phyloP scores from a whole-genome alignment of 208 protist species.

The Wallacemonas sp. region DNA sequence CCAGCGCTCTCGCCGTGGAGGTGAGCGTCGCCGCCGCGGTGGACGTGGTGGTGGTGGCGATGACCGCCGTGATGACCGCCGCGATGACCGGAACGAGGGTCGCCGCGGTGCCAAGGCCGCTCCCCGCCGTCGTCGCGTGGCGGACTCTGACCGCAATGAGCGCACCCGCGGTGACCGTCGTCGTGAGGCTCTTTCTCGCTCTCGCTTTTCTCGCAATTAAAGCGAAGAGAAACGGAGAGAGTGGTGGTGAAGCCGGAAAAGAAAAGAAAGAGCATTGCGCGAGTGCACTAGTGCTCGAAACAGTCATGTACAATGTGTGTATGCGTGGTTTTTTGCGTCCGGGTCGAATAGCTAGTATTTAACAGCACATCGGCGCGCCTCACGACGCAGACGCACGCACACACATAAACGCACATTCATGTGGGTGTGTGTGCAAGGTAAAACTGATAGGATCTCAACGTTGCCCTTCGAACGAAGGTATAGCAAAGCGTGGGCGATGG shows the following conservation, averaged over 20 bases:
- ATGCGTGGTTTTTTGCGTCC: too few species aligned
- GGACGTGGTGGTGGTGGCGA: conserved; percentile 21
- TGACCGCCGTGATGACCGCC: conserved; percentile 10
- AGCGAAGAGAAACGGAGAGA: conserved; percentile 1
- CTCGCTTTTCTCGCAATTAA: conserved; percentile 61
- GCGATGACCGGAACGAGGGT: conserved; percentile 27
- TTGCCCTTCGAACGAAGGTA: neutral
- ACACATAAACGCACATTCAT: too few species aligned
- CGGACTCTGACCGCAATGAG: conserved; percentile 68
- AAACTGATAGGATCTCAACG: too few species aligned
- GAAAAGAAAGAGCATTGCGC: conserved; percentile 15
- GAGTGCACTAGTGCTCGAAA: too few species aligned
- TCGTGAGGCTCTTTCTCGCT: conserved; percentile 48
- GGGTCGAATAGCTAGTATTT: too few species aligned
- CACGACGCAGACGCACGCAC: too few species aligned
- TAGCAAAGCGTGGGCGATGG: neutral
- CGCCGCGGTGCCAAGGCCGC: conserved; percentile 58
- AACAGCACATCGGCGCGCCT: too few species aligned
- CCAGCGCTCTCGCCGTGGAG: conserved; percentile 10
- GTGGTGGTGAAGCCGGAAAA: too few species aligned
- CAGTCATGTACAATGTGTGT: too few species aligned
- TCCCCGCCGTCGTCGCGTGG: conserved; percentile 35
- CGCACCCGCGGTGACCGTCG: conserved; percentile 41
- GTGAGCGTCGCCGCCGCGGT: conserved; percentile 25
- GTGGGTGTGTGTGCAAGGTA: too few species aligned